A percentile compares a stretch with the other conserved stretches of the same genome.
Conservation (phyloP, 2,329 filamentous ascomycete species). For the Xylaria sp. region DNA sequence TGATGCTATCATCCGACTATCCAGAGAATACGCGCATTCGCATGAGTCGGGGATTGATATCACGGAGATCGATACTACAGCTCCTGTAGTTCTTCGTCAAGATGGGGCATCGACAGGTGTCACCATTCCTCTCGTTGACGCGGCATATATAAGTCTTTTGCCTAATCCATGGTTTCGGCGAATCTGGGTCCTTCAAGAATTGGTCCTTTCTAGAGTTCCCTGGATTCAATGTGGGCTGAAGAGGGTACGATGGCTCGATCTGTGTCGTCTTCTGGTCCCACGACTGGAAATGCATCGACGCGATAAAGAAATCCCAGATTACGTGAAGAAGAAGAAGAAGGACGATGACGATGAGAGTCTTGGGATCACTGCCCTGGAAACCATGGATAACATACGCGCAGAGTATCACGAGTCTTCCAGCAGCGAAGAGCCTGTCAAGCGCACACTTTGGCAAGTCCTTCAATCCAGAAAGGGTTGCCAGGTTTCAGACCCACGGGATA, state of each 20-base stretch:
- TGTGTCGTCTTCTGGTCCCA: constrained; percentile 1
- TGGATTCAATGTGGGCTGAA: constrained; percentile 31
- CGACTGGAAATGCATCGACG: background rate
- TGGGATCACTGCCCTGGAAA: background rate
- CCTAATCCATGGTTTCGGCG: constrained; percentile 30
- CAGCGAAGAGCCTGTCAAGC: background rate
- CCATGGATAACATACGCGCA: background rate
- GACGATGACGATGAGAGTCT: background rate
- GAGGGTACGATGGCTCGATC: constrained; percentile 22
- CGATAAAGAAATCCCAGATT: background rate
- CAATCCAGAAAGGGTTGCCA: constrained; percentile 7
- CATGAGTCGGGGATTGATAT: background rate
- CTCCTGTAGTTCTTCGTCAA: background rate
- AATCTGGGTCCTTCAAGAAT: constrained; percentile 32
- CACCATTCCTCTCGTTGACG: background rate
- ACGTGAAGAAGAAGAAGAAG: background rate
- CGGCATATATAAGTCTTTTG: constrained; percentile 1
- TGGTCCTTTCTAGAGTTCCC: constrained; percentile 26
- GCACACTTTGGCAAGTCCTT: constrained; percentile 21
- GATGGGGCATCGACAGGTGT: background rate
- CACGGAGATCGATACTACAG: background rate
- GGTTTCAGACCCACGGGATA: constrained; percentile 27
- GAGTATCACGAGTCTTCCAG: background rate
- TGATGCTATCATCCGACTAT: background rate
- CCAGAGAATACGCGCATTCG: background rate